Conservation (phyloP, 768 basidiomycete species). For the Boletales sp. region DNA sequence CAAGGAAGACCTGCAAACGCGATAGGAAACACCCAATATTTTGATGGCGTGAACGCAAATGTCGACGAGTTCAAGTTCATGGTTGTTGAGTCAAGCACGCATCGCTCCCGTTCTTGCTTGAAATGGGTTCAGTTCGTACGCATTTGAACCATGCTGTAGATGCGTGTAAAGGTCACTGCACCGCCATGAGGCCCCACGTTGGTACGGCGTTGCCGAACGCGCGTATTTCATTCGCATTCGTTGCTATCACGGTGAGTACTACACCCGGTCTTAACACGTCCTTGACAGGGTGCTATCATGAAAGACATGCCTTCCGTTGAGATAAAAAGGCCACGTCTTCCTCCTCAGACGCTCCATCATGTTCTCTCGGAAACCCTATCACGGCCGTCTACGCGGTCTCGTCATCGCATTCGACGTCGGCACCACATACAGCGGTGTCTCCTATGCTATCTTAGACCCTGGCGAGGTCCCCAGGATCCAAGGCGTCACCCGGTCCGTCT, state of each 20-base stretch:
- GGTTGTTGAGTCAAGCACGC: background rate
- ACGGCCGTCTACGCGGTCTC: conserved; percentile 34
- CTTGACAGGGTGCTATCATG: no score
- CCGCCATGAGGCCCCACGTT: no score
- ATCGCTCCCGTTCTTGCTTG: no score
- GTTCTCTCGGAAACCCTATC: conserved; percentile 36
- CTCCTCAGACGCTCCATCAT: conserved; percentile 11
- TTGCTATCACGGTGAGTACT: no score
- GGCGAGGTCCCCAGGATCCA: conserved; percentile 34
- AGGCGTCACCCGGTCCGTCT: conserved; percentile 31
- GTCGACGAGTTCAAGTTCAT: conserved; percentile 27
- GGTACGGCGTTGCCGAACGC: background rate
- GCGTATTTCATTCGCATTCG: background rate
- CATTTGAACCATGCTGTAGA: conserved; percentile 29
- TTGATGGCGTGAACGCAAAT: conserved; percentile 24
- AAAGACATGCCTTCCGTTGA: background rate
- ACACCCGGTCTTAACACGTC: no score
- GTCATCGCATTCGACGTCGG: conserved; percentile 40
- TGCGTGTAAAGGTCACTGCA: conserved; percentile 11
- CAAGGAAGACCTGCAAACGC: conserved; percentile 26
- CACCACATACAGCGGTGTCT: conserved; percentile 40
- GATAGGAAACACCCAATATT: conserved; percentile 26
- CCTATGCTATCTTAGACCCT: conserved; percentile 41
- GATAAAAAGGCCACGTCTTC: conserved; percentile 17
- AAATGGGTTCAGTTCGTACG: no score